Evolutionary conservation across 371 early-diverging fungal genomes (phyloP), one percentile per base, ranked within the genome.

Genomic region (Mortierella sp.): DNA sequence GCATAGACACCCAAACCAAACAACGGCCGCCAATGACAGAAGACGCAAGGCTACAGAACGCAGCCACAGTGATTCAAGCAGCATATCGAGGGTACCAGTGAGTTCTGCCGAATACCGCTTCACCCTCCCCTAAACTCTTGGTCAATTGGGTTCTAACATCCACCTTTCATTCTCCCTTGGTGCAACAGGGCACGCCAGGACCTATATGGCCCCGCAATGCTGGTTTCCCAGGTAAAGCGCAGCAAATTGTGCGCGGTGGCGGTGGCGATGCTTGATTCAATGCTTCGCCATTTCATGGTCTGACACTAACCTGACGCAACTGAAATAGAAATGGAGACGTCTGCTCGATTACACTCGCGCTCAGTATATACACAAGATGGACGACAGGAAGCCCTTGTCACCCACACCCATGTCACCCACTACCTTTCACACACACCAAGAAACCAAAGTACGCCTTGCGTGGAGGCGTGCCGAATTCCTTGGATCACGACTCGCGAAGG

Each of bases 401-500:
- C 27, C 51, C 31, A 19, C 10, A 57, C 58, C 54, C 42, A n/a
- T 16, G n/a, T 9, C 41, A 21, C 18, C 41, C 54, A 0, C 50
- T 30, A 46, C 62, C 21, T 42, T 54, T 6, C 53, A 47, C 9
- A 46, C 42, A 3, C 54, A 63, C 23, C 56, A 43, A 46, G 65
- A 38, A 3, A 48, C 21, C 46, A 62, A 24, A 23, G 49, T 67
- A 42, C 58, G 63, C 24, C 54, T 53, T 45, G 67, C 67, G 21
- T 78, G 78, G 74, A 67, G 71, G 30, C 47, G 72, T 1, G 78
- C 64, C 21, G 72, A 73, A 23, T 73, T 71, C 24, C 54, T 78
- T 24, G 61, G 63, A 9, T 78, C 78, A 27, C 47, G 63, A 56
- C 57, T 73, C 2, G 74, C 68, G 31, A 71, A 65, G 72, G 76